Percentiles rank a stretch among this genome's conserved stretches.
phyloP scores from a whole-genome alignment of 2,329 filamentous ascomycete genomes.

The Fusarium sublunatum region DNA sequence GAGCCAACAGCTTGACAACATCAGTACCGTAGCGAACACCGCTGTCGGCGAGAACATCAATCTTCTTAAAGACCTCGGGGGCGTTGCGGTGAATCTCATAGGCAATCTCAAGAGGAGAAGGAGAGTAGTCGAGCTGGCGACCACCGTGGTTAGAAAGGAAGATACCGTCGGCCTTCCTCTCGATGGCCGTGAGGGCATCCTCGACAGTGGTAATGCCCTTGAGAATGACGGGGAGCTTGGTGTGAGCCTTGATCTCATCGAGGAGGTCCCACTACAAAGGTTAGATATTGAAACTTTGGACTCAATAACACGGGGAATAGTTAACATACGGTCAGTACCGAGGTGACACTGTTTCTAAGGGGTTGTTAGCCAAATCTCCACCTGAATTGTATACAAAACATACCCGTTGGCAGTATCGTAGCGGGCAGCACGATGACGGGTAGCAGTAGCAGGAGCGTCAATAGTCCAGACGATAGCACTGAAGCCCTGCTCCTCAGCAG shows the following conservation, averaged over 20 bases:
- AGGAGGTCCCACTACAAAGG: constrained; percentile 40
- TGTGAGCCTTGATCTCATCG: constrained; percentile 48
- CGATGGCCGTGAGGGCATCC: constrained; percentile 50
- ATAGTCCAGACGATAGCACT: constrained; percentile 55
- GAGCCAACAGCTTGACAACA: constrained; percentile 54
- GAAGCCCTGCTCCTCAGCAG: constrained; percentile 49
- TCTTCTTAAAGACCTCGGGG: constrained; percentile 51
- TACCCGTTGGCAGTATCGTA: constrained; percentile 45
- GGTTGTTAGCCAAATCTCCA: constrained; percentile 4
- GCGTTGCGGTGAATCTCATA: constrained; percentile 52
- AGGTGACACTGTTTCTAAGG: constrained; percentile 37
- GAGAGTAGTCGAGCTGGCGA: constrained; percentile 53
- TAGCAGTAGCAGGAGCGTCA: constrained; percentile 44
- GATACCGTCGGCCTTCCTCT: constrained; percentile 51
- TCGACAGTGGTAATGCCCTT: constrained; percentile 55
- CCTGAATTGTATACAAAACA: not conserved
- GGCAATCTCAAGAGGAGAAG: constrained; percentile 42
- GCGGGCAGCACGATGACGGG: constrained; percentile 42
- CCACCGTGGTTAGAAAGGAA: constrained; percentile 57
- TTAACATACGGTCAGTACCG: constrained; percentile 36
- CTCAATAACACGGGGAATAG: no score
- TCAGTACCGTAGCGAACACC: constrained; percentile 55
- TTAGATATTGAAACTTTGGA: not conserved
- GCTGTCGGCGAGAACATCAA: constrained; percentile 54
- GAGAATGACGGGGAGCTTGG: constrained; percentile 52